Base-by-base conservation (phyloP, 2,329 filamentous ascomycete species). In the Beauveria brongniartii region DNA sequence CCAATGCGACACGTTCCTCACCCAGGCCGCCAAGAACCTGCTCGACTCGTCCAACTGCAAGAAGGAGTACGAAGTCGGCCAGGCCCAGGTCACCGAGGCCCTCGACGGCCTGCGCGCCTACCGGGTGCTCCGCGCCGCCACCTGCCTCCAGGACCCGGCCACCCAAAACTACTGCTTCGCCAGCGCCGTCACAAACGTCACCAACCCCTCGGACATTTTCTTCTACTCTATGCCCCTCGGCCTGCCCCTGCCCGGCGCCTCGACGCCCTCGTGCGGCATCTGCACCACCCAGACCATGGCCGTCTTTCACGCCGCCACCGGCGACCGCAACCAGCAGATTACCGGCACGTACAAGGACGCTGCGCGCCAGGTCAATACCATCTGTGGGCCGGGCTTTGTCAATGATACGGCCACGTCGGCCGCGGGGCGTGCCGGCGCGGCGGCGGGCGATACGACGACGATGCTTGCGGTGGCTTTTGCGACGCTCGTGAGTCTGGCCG, bases 201-300 rank as follows among this genome's bases (percentile, higher is more conserved):
- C 84, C 24, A 87, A 83, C 9, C 79, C 89, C 0, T 83, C 85
- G 37, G 88, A 94, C 71, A 82, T 85, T 40, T 93, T 92, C 69
- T 81, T 94, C 41, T 99, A 97, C 76, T 93, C 89, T 68, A 78
- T 97, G 3, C 90, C 92, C 0, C 81, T 96, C 60, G 94, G 94
- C 62, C 81, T 86, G 46, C 73, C 79, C 0, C 76, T 97, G 14
- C 90, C 90, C 0, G 79, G 78, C 16, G 82, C 82, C 24, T 83
- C 86, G 28, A 78, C 80, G n/a, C 90, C 92, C 1, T 84, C 82
- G 1, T 99, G 94, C 77, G 87, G 83, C 67, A 76, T 77, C 46
- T 97, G 94, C 72, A 79, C 94, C 48, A 80, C 87, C 69, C 79
- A 90, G 63, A 93, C 90, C 5, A 96, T 97, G 91, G 80, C 80